These are phyloP conservation scores for Ustilago vetiveriae DNA, from an alignment of 1,284 basidiomycete genomes.

Conservation along the genomic window DNA sequence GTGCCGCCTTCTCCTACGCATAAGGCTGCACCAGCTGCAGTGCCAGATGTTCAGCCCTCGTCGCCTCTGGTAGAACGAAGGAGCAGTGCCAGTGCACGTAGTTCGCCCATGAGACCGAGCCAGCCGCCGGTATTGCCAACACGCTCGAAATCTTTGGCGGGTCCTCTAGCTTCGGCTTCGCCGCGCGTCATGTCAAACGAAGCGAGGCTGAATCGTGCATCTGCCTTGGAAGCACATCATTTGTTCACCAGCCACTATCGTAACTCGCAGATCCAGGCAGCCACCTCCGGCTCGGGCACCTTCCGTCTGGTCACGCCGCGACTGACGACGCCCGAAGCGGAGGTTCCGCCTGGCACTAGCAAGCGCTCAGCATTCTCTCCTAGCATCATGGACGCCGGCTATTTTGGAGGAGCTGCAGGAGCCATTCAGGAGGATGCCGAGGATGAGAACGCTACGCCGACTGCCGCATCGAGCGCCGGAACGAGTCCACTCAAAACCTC, in stretches of 20 bases:
- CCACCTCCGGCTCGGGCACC: conserved; percentile 56
- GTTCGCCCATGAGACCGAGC: conserved; percentile 18
- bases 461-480: neutral
- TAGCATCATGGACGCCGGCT: conserved; percentile 41
- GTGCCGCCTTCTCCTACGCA: conserved; percentile 12
- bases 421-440: conserved; percentile 27
- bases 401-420: conserved; percentile 40
- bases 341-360: conserved; percentile 24
- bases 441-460: conserved; percentile 1
- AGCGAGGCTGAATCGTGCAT: conserved; percentile 25
- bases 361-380: conserved; percentile 14
- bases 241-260: conserved; percentile 30
- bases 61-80: conserved; percentile 6
- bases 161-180: conserved; percentile 15
- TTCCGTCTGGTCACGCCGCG: conserved; percentile 56
- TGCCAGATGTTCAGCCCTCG: neutral
- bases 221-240: conserved; percentile 40
- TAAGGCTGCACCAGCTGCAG: neutral
- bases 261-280: conserved; percentile 55
- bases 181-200: conserved; percentile 24
- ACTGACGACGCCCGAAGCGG: conserved; percentile 53
- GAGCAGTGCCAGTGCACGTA: conserved; percentile 22
- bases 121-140: conserved; percentile 23
- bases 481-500: conserved; percentile 15
- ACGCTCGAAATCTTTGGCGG: conserved; percentile 31